A percentile compares a stretch with the other conserved stretches of the same genome.
phyloP scores from a whole-genome alignment of 768 basidiomycete genomes.

The Boletus sensibilis region DNA sequence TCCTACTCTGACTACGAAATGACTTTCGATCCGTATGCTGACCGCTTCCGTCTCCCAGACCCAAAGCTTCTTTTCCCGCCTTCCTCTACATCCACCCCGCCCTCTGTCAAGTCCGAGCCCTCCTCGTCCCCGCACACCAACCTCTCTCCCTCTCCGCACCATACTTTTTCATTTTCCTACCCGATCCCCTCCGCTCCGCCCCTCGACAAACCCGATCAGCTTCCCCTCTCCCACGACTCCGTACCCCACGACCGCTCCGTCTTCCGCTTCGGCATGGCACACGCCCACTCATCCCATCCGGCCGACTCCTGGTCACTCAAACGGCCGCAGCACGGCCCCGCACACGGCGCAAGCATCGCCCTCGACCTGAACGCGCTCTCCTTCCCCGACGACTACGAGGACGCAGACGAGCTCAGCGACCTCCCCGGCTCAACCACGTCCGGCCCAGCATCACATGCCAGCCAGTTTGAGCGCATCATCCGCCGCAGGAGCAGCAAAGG shows the following conservation, averaged over 20 bases:
- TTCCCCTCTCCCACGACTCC: neutral
- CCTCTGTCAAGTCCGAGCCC: constrained; percentile 32
- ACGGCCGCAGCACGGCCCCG: constrained; percentile 9
- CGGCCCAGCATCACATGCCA: constrained; percentile 19
- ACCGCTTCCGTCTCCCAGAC: constrained; percentile 18
- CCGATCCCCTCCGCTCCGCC: constrained; percentile 3
- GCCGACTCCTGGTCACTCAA: constrained; percentile 27
- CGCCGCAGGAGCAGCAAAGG: constrained; percentile 79
- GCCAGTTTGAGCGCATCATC: constrained; percentile 48
- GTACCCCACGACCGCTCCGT: neutral
- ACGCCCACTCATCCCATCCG: constrained; percentile 3
- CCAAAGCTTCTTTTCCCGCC: neutral
- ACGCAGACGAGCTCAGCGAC: constrained; percentile 53
- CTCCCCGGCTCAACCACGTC: constrained; percentile 32
- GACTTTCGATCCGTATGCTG: constrained; percentile 27
- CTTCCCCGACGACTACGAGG: constrained; percentile 65
- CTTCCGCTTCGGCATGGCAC: constrained; percentile 32
- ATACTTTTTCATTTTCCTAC: constrained; percentile 24
- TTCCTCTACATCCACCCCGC: constrained; percentile 9
- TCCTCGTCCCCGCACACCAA: constrained; percentile 24
- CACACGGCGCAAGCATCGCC: constrained; percentile 14
- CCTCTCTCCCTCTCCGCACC: constrained; percentile 21
- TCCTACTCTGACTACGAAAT: constrained; percentile 7
- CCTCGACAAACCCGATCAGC: neutral
- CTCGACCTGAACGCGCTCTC: constrained; percentile 37